Percentiles rank a stretch among this genome's conserved stretches.
phyloP scores from a whole-genome alignment of 257 asterid species.

The Ligustrum vulgare region DNA sequence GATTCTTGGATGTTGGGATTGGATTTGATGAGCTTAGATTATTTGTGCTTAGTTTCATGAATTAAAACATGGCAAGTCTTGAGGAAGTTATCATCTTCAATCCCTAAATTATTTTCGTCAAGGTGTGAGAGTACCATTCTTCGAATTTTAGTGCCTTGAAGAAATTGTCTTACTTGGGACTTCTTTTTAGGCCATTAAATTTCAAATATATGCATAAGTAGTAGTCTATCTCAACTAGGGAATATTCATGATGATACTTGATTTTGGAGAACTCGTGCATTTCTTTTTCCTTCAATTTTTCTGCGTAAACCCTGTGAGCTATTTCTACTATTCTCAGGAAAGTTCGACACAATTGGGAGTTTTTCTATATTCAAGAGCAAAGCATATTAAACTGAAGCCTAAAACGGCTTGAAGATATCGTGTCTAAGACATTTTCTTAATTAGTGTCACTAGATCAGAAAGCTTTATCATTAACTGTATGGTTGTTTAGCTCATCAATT shows the following conservation, averaged over 20 bases:
- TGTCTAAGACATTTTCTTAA: too few relatives aligned
- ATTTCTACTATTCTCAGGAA: conserved; percentile 50
- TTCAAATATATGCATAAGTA: not conserved
- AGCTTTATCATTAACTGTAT: too few relatives aligned
- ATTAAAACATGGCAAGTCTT: not conserved
- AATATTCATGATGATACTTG: not conserved
- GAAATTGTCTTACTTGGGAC: not conserved
- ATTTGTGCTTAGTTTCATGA: not conserved
- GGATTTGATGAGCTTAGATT: not conserved
- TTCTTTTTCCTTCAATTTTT: not conserved
- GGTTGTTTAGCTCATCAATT: too few relatives aligned
- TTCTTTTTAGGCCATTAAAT: not conserved
- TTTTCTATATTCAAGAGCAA: too few relatives aligned
- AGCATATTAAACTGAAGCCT: too few relatives aligned
- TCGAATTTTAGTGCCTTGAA: not conserved
- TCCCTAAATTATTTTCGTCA: not conserved
- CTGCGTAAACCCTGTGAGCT: conserved; percentile 7
- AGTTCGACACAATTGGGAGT: conserved; percentile 87
- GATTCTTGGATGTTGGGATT: not conserved
- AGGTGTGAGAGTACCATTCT: not conserved
- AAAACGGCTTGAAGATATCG: too few relatives aligned
- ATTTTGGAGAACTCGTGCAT: not conserved
- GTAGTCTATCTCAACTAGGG: not conserved
- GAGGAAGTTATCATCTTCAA: not conserved
- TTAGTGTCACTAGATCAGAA: too few relatives aligned